phyloP scores from a whole-genome alignment of 2,329 filamentous ascomycete species.

The Colletotrichum camelliae region DNA sequence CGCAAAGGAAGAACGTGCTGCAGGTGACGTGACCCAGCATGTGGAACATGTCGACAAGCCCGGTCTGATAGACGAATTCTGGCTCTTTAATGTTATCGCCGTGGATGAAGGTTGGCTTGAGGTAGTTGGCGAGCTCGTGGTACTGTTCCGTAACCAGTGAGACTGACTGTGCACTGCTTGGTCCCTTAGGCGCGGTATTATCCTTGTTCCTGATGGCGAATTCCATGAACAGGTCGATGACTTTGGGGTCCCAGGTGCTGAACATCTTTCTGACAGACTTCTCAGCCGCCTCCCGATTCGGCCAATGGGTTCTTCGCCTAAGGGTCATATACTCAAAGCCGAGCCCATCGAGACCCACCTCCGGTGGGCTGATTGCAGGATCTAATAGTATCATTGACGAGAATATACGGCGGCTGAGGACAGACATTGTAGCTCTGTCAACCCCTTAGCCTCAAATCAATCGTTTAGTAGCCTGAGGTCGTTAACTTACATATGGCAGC shows the following conservation, averaged over 20 bases:
- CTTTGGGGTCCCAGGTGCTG: background rate
- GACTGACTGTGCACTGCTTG: background rate
- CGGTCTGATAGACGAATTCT: background rate
- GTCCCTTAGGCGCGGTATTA: background rate
- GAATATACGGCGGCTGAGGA: background rate
- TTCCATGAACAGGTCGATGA: background rate
- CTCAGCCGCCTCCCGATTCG: background rate
- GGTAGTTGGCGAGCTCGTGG: background rate
- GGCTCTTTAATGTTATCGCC: background rate
- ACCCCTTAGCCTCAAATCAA: fast-evolving
- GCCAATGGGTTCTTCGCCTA: background rate
- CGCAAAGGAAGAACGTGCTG: background rate
- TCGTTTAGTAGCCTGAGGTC: fast-evolving
- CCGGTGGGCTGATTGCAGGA: background rate
- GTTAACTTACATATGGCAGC: background rate
- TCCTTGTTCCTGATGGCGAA: background rate
- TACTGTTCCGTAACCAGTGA: background rate
- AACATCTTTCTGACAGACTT: background rate
- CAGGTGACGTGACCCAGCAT: background rate
- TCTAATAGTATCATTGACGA: background rate
- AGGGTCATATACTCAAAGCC: background rate
- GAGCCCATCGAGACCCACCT: background rate
- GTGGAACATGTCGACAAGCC: background rate
- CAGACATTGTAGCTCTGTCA: background rate
- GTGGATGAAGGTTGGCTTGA: background rate